Base-by-base conservation (phyloP, 2,329 filamentous ascomycete genomes). In the Xylariaceae sp. region DNA sequence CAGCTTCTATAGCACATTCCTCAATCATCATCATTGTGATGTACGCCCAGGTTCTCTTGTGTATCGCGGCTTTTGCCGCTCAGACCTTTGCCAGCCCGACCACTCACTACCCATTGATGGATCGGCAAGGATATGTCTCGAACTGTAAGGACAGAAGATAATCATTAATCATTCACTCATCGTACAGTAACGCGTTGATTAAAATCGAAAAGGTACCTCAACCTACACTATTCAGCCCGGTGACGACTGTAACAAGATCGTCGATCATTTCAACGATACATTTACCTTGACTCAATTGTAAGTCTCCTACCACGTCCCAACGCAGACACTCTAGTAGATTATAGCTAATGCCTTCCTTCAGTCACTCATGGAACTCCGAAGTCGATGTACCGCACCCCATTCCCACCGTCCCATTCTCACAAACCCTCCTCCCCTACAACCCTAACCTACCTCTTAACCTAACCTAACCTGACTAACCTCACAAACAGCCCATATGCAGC, bases 191-290 rank as follows among this genome's bases (percentile, higher is more conserved):
- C 7, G 22, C 22, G 22, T 27, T 7, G 7, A 27, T 7, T 27
- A 27, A 27, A 5, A 4, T 4, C 22, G 22, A 11, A 51, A 49
- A 59, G 60, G 60, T 51, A 45, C 32, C 31, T 19, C 45, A 7
- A 57, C 52, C 1, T 63, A 63, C 50, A 49, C 54, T n/a, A 52
- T 63, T 9, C 27, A 40, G 11, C 30, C 30, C 1, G 58, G 56
- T 5, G 61, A 63, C 33, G 53, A 32, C 27, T 63, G 61, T 44
- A 47, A 47, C 39, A 44, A 6, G 35, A 63, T 63, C 47, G 42
- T 54, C 11, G 42, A 52, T 42, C 47, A 49, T 39, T 56, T 54
- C 44, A 43, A 45, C 49, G 77, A 73, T 71, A 42, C 47, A 11
- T 61, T 56, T 22, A 54, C 47, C 1, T 52, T 61, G 1, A 36